Evolutionary conservation across 2,329 filamentous ascomycete genomes (phyloP).

Genomic region (Simplicillium sp.): DNA sequence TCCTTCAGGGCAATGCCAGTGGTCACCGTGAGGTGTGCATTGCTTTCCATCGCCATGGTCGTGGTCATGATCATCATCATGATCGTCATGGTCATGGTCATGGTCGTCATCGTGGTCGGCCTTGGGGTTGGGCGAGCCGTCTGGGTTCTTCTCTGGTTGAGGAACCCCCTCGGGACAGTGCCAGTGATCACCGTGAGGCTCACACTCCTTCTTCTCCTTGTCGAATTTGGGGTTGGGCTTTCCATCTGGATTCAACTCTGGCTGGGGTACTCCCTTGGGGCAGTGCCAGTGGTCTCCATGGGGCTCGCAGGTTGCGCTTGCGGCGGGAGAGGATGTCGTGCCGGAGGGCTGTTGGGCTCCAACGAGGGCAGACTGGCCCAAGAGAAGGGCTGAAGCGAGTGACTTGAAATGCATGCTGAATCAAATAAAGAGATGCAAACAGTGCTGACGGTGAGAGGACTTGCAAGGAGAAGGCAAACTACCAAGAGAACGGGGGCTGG

Average conservation of each 20-base stretch:
- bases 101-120: not conserved
- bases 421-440: too few species aligned
- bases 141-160: constrained; percentile 3
- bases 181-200: constrained; percentile 8
- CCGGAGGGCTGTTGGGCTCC: not conserved
- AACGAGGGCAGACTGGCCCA: constrained; percentile 4
- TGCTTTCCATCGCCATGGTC: constrained; percentile 1
- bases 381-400: constrained; percentile 2
- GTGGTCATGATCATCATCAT: not conserved
- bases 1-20: constrained; percentile 12
- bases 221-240: constrained; percentile 2
- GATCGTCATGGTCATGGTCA: not conserved
- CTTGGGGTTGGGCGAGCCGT: constrained; percentile 5
- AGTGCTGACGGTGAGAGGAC: too few species aligned
- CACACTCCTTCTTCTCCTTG: constrained; percentile 7
- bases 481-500: not conserved
- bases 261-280: constrained; percentile 3
- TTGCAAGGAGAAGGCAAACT: too few species aligned
- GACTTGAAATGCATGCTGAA: constrained; percentile 5
- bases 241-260: constrained; percentile 2
- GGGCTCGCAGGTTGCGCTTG: constrained; percentile 4
- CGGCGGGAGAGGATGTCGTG: not conserved
- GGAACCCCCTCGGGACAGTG: constrained; percentile 10
- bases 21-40: constrained; percentile 8
- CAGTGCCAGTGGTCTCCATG: constrained; percentile 6